A percentile compares a stretch with the other conserved stretches of the same genome.
These are phyloP conservation scores for Mallotus repandus DNA, from an alignment of 441 rosid species.

Conservation along the genomic window DNA sequence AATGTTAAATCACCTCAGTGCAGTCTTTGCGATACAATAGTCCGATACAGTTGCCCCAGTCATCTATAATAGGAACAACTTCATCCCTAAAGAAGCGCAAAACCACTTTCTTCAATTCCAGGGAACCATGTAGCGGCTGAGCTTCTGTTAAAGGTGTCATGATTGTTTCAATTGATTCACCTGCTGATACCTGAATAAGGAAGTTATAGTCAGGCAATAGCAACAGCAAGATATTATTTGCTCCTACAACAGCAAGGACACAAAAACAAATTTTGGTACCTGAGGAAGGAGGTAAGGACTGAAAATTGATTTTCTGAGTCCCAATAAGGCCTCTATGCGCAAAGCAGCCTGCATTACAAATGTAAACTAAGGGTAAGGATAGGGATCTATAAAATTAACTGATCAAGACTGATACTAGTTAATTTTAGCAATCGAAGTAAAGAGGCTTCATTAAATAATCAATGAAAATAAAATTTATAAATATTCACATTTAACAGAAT, in stretches of 20 bases:
- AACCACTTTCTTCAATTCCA: conserved; percentile 47
- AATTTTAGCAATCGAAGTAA: background rate
- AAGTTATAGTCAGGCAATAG: conserved; percentile 6
- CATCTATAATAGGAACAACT: conserved; percentile 66
- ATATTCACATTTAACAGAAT: background rate
- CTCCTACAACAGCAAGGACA: background rate
- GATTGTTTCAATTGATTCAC: conserved; percentile 57
- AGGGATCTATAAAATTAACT: background rate
- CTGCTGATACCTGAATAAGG: conserved; percentile 44
- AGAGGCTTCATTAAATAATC: background rate
- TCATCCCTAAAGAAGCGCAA: conserved; percentile 58
- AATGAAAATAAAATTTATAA: background rate
- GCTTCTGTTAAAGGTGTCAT: conserved; percentile 60
- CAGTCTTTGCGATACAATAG: conserved; percentile 75
- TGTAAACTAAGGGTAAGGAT: background rate
- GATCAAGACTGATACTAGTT: background rate
- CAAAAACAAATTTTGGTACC: conserved; percentile 34
- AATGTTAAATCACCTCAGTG: conserved; percentile 40
- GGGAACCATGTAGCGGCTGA: conserved; percentile 50
- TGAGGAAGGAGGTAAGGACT: conserved; percentile 55
- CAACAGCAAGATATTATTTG: too few relatives aligned
- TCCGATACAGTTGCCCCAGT: conserved; percentile 65
- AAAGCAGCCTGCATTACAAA: conserved; percentile 52
- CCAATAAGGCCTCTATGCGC: conserved; percentile 58
- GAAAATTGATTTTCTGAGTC: conserved; percentile 51